Conservation (phyloP, 2,329 filamentous ascomycete species). For the Podosphaera aphanis region DNA sequence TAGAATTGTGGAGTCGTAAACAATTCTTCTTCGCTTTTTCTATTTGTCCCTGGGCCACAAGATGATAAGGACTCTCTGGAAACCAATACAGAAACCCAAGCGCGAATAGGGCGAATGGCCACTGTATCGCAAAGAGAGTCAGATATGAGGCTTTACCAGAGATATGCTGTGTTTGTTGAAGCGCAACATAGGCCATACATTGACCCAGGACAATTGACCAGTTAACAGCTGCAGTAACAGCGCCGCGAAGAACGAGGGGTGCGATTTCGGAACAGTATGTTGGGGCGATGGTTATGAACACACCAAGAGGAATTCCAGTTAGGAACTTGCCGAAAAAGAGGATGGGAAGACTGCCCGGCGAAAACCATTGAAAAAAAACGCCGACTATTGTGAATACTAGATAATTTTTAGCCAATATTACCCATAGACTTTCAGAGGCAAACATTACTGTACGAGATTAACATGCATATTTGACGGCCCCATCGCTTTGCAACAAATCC, state of each 20-base stretch:
- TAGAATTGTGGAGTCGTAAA: slow-evolving; percentile 2
- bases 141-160: slow-evolving; percentile 17
- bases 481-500: slow-evolving; percentile 6
- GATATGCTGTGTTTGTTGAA: slow-evolving; percentile 18
- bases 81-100: slow-evolving; percentile 21
- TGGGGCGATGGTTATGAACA: slow-evolving; percentile 21
- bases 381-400: slow-evolving; percentile 6
- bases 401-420: background rate
- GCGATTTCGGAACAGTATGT: slow-evolving; percentile 10
- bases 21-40: slow-evolving; percentile 6
- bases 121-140: slow-evolving; percentile 24
- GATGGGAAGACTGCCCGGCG: slow-evolving; percentile 18
- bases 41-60: slow-evolving; percentile 14
- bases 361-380: slow-evolving; percentile 8
- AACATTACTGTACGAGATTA: slow-evolving; percentile 6
- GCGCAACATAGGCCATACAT: slow-evolving; percentile 8
- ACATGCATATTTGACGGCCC: slow-evolving; percentile 8
- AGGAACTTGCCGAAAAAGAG: slow-evolving; percentile 24
- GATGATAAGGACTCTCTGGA: slow-evolving; percentile 25
- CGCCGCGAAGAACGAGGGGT: slow-evolving; percentile 7
- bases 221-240: slow-evolving; percentile 8
- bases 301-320: slow-evolving; percentile 25
- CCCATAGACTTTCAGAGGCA: background rate
- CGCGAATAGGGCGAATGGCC: slow-evolving; percentile 25
- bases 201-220: slow-evolving; percentile 10